A percentile compares a stretch with the other conserved stretches of the same genome.
phyloP scores from a whole-genome alignment of 2,329 filamentous ascomycete species.

The Capronia epimyces region DNA sequence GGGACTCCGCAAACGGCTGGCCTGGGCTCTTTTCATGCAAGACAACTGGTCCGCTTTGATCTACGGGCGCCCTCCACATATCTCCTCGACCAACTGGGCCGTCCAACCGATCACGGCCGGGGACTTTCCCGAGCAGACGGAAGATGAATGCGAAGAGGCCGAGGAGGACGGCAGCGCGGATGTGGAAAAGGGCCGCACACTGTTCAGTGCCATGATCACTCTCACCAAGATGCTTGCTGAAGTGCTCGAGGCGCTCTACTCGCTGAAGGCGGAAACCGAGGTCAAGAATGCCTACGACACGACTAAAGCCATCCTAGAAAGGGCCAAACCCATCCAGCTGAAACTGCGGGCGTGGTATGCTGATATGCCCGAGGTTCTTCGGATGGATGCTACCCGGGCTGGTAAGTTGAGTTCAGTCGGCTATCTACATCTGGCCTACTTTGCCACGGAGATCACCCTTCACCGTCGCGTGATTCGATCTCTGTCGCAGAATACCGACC shows the following conservation, averaged over 20 bases:
- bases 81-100: slow-evolving; percentile 52
- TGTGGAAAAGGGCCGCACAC: slow-evolving; percentile 40
- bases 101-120: slow-evolving; percentile 42
- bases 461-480: slow-evolving; percentile 40
- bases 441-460: slow-evolving; percentile 44
- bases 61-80: slow-evolving; percentile 54
- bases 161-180: slow-evolving; percentile 32
- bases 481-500: slow-evolving; percentile 50
- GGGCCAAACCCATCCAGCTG: slow-evolving; percentile 51
- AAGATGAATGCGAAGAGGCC: slow-evolving; percentile 28
- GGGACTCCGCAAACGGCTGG: slow-evolving; percentile 55
- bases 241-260: slow-evolving; percentile 50
- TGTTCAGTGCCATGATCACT: slow-evolving; percentile 50
- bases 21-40: slow-evolving; percentile 62
- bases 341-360: slow-evolving; percentile 51
- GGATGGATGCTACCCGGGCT: slow-evolving; percentile 46
- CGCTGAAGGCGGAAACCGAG: slow-evolving; percentile 38
- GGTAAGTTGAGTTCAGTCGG: slow-evolving; percentile 37
- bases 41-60: slow-evolving; percentile 58
- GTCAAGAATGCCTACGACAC: slow-evolving; percentile 26
- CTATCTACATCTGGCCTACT: slow-evolving; percentile 44
- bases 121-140: slow-evolving; percentile 41
- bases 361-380: slow-evolving; percentile 44
- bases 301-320: slow-evolving; percentile 48
- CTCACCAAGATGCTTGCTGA: slow-evolving; percentile 49